Evolutionary conservation across 768 basidiomycete species (phyloP).

Genomic region (Suillus clintonianus): DNA sequence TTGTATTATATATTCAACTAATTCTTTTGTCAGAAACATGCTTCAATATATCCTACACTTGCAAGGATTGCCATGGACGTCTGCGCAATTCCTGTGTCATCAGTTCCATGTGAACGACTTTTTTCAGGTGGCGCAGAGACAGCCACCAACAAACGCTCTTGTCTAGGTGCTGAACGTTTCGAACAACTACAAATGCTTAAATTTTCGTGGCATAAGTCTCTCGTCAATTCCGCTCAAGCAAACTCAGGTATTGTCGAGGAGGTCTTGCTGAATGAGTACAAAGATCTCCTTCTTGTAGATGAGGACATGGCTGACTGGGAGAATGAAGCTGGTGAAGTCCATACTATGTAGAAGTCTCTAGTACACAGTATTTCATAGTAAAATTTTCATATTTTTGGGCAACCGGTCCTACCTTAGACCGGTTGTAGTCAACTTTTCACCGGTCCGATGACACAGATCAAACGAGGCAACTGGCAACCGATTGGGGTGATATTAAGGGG

Average conservation of each 20-base stretch:
- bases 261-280: constrained; percentile 1
- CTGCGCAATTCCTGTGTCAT: constrained; percentile 7
- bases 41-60: background rate
- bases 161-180: constrained; percentile 4
- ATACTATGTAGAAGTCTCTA: too few species aligned
- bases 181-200: constrained; percentile 11
- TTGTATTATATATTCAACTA: background rate
- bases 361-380: background rate
- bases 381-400: too few species aligned
- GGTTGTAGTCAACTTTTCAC: too few species aligned
- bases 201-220: constrained; percentile 5
- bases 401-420: too few species aligned
- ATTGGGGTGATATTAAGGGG: too few species aligned
- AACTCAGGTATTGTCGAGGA: constrained; percentile 8
- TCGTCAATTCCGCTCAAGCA: constrained; percentile 1
- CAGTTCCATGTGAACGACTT: constrained; percentile 10
- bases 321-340: background rate
- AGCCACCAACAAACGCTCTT: background rate
- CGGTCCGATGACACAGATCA: too few species aligned
- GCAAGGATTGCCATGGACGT: background rate
- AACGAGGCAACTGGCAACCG: too few species aligned
- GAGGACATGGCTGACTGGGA: background rate
- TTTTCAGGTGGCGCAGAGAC: constrained; percentile 12
- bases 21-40: background rate
- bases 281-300: background rate